A percentile compares a stretch with the other conserved stretches of the same genome.
Evolutionary conservation across 2,329 filamentous ascomycete genomes (phyloP).

Genomic region (Leptodontidium sp.): DNA sequence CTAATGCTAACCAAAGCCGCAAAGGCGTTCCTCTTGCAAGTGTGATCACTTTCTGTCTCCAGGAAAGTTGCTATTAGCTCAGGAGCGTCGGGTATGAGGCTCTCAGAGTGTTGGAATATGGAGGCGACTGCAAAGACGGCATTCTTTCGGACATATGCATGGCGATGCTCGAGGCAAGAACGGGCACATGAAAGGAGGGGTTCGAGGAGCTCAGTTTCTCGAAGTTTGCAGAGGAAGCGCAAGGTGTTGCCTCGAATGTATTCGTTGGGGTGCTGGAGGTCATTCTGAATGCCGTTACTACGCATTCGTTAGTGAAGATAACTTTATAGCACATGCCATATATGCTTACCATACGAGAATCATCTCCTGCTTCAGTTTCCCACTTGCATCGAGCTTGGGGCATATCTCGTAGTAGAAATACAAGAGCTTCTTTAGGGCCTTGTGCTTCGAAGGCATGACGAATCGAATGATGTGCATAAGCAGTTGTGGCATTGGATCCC

Average conservation of each 20-base stretch:
- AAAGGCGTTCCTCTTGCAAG: slow-evolving; percentile 98
- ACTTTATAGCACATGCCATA: background rate
- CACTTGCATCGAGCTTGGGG: slow-evolving; percentile 88
- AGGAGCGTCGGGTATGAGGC: slow-evolving; percentile 92
- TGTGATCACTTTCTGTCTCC: slow-evolving; percentile 88
- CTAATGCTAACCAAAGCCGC: slow-evolving; percentile 89
- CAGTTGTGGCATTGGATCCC: slow-evolving; percentile 91
- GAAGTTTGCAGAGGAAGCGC: slow-evolving; percentile 94
- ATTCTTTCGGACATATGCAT: slow-evolving; percentile 98
- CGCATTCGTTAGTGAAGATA: slow-evolving; percentile 24
- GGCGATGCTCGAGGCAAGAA: slow-evolving; percentile 91
- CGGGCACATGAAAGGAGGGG: slow-evolving; percentile 92
- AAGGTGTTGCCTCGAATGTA: slow-evolving; percentile 98
- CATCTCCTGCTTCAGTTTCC: slow-evolving; percentile 99
- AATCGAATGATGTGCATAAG: slow-evolving; percentile 99
- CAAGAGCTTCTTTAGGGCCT: slow-evolving; percentile 94
- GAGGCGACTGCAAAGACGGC: slow-evolving; percentile 94
- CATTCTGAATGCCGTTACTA: slow-evolving; percentile 97
- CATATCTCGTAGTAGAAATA: slow-evolving; percentile 99
- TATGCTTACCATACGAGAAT: slow-evolving; percentile 89
- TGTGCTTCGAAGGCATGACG: slow-evolving; percentile 98
- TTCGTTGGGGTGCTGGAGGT: slow-evolving; percentile 96
- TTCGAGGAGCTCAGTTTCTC: slow-evolving; percentile 95
- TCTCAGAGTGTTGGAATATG: slow-evolving; percentile 89
- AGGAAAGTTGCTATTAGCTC: slow-evolving; percentile 92